A percentile compares a stretch with the other conserved stretches of the same genome.
phyloP scores from a whole-genome alignment of 306 rosid genomes.

The Psophocarpus tetragonolobus region DNA sequence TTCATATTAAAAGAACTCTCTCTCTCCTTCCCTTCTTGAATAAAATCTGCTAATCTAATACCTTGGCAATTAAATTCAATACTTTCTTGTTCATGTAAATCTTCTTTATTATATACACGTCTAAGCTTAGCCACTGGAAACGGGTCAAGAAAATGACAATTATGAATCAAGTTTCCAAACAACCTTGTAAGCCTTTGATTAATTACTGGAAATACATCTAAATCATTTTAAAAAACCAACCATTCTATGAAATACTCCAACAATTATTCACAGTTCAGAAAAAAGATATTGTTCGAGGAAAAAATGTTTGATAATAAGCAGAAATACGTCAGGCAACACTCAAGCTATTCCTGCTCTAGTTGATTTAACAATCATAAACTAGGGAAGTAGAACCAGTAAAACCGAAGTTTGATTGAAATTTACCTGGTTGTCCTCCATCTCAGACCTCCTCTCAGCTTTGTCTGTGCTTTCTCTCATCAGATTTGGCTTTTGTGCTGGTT shows the following conservation, averaged over 20 bases:
- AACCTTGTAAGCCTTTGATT: not conserved
- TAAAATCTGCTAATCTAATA: not conserved
- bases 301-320: conserved; percentile 20
- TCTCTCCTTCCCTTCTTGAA: conserved; percentile 2
- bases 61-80: not conserved
- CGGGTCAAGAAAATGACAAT: not conserved
- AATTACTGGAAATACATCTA: conserved; percentile 10
- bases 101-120: conserved; percentile 10
- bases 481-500: conserved; percentile 50
- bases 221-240: conserved; percentile 6
- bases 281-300: not conserved
- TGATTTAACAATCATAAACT: conserved; percentile 5
- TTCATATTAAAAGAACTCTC: not conserved
- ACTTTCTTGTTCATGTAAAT: conserved; percentile 3
- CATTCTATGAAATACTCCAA: conserved; percentile 1
- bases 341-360: conserved; percentile 19
- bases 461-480: conserved; percentile 41
- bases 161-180: conserved; percentile 2
- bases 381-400: conserved; percentile 3
- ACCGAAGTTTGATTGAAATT: conserved; percentile 28
- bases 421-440: conserved; percentile 62
- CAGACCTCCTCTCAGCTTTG: conserved; percentile 49
- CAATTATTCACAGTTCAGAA: not conserved
- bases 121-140: not conserved
- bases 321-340: conserved; percentile 8